Evolutionary conservation across 1,284 basidiomycete genomes (phyloP).

Genomic region (Phylloboletellus chloephorus): DNA sequence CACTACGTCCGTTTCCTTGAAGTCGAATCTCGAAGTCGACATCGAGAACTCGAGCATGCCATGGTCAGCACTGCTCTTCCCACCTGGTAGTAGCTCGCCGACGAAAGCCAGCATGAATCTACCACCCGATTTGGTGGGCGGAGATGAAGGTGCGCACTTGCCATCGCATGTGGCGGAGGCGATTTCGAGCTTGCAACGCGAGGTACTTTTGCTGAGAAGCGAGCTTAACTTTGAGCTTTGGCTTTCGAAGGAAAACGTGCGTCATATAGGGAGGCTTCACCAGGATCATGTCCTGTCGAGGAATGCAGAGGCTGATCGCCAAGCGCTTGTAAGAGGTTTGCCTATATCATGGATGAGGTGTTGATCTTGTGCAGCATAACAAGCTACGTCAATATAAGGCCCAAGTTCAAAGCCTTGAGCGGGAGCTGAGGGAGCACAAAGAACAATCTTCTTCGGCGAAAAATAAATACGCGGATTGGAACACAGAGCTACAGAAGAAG

Average conservation of each 20-base stretch:
- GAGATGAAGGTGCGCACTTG: slow-evolving; percentile 25
- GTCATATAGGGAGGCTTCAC: slow-evolving; percentile 73
- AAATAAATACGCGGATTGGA: slow-evolving; percentile 69
- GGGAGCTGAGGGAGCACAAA: slow-evolving; percentile 58
- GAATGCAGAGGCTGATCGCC: slow-evolving; percentile 72
- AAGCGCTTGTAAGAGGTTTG: slow-evolving; percentile 62
- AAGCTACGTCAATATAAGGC: slow-evolving; percentile 67
- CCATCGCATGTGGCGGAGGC: slow-evolving; percentile 51
- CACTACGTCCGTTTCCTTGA: slow-evolving; percentile 60
- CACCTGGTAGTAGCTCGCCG: slow-evolving; percentile 21
- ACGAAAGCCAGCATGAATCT: slow-evolving; percentile 12
- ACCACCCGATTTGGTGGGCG: slow-evolving; percentile 11
- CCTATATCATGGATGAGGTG: not conserved
- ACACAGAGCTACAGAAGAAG: slow-evolving; percentile 61
- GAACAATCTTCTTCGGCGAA: slow-evolving; percentile 58
- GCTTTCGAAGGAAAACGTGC: slow-evolving; percentile 71
- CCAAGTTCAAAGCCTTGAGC: slow-evolving; percentile 57
- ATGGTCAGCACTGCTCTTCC: slow-evolving; percentile 46
- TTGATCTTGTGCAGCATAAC: slow-evolving; percentile 52
- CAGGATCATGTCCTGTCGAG: slow-evolving; percentile 66
- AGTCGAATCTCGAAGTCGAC: slow-evolving; percentile 58
- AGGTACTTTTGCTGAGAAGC: slow-evolving; percentile 65
- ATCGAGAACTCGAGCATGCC: slow-evolving; percentile 41
- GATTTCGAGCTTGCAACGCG: slow-evolving; percentile 65
- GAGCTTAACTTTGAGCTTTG: slow-evolving; percentile 80